phyloP scores from a whole-genome alignment of 1,284 basidiomycete genomes.

The Apiotrichum laibachii region DNA sequence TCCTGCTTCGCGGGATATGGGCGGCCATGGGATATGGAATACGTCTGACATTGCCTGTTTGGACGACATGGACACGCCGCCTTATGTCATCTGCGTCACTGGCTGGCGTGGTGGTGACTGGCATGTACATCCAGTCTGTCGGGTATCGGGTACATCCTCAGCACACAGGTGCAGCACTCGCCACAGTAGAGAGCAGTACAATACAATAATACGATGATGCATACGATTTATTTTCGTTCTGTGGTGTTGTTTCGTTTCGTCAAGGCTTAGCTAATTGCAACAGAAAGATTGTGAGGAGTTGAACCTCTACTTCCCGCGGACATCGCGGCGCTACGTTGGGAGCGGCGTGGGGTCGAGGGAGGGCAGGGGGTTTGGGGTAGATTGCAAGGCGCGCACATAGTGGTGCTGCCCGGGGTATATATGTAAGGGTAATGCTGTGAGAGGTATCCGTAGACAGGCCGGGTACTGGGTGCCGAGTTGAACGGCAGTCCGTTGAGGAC shows the following conservation, averaged over 20 bases:
- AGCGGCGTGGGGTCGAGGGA: slow-evolving; percentile 5
- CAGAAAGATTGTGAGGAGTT: slow-evolving; percentile 11
- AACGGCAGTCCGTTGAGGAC: slow-evolving; percentile 24
- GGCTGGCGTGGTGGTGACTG: too few relatives aligned
- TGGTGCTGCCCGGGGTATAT: slow-evolving; percentile 12
- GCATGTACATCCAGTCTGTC: too few relatives aligned
- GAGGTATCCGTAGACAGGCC: slow-evolving; percentile 16
- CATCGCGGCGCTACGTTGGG: slow-evolving; percentile 8
- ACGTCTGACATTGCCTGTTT: too few relatives aligned
- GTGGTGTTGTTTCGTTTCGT: background rate
- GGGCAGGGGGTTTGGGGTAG: background rate
- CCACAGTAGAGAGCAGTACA: too few relatives aligned
- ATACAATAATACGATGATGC: background rate
- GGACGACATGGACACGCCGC: too few relatives aligned
- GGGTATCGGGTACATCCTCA: too few relatives aligned
- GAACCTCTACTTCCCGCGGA: slow-evolving; percentile 11
- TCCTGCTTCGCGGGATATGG: too few relatives aligned
- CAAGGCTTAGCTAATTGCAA: background rate
- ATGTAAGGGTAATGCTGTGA: slow-evolving; percentile 20
- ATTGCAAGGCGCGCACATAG: background rate
- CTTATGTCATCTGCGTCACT: too few relatives aligned
- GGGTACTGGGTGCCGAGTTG: slow-evolving; percentile 21
- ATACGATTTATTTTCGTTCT: too few relatives aligned
- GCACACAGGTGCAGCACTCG: too few relatives aligned
- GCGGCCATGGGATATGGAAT: too few relatives aligned